phyloP scores from a whole-genome alignment of 2,329 filamentous ascomycete genomes.

The Ceratocystis alfenasii region DNA sequence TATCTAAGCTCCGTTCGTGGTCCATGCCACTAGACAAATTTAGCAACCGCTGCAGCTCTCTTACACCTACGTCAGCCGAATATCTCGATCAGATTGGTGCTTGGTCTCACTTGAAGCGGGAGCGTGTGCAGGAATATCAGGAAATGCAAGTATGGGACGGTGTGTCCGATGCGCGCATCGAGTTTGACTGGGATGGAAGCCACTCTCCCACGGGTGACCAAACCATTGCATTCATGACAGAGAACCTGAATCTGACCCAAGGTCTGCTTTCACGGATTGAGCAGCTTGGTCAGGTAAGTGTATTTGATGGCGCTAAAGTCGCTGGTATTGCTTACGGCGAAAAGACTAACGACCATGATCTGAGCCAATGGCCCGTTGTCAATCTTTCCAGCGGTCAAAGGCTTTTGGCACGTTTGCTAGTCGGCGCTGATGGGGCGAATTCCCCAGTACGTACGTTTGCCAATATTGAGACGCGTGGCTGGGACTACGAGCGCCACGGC shows the following conservation, averaged over 20 bases:
- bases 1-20: constrained; percentile 56
- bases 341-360: constrained; percentile 55
- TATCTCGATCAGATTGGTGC: constrained; percentile 76
- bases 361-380: constrained; percentile 80
- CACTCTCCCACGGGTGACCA: constrained; percentile 24
- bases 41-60: constrained; percentile 90
- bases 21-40: constrained; percentile 56
- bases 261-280: constrained; percentile 62
- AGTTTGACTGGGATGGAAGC: constrained; percentile 58
- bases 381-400: constrained; percentile 54
- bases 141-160: constrained; percentile 99
- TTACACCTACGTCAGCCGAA: constrained; percentile 76
- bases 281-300: constrained; percentile 53
- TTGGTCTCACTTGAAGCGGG: constrained; percentile 62
- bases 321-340: constrained; percentile 66
- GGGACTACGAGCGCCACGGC: constrained; percentile 86
- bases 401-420: constrained; percentile 69
- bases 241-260: constrained; percentile 80
- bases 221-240: constrained; percentile 90
- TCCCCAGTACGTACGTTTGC: constrained; percentile 86
- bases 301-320: constrained; percentile 68
- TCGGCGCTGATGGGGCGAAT: constrained; percentile 91
- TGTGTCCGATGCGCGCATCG: constrained; percentile 71
- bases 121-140: constrained; percentile 74
- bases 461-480: constrained; percentile 71